Base-by-base conservation (phyloP, 768 basidiomycete species). In the Leccinum rimulosum region DNA sequence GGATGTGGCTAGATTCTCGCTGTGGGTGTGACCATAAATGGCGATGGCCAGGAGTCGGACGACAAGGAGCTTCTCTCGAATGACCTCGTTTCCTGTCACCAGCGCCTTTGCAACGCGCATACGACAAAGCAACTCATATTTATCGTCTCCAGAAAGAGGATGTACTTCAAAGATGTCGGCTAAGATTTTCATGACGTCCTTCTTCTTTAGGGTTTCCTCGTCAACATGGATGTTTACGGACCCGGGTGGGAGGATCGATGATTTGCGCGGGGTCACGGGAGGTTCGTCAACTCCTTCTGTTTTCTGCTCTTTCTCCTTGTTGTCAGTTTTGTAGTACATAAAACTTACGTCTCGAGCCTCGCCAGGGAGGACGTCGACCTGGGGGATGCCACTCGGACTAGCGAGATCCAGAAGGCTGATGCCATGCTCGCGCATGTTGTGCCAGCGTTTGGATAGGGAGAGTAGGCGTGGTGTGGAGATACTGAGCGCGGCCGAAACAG, bases 31-130 rank as follows among this genome's bases (percentile, higher is more conserved):
- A 31, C 91, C 91, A 68, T 93, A 98, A 50, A 95, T 91, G 25
- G 94, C 91, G 58, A 96, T 88, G 10, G 96, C 87, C 47, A 97
- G 78, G 25, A 98, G 82, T 58, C 95, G 85, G 48, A 91, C 81
- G 60, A 85, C 77, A 48, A 95, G 82, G 45, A 98, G 82, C 70
- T 93, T 90, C 73, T 89, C 85, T 36, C 95, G 84, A 22, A 87
- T 85, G 27, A 70, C 79, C 58, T 84, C 81, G 57, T 80, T 79
- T 15, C 79, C 84, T 25, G 77, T 79, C 11, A 81, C 78, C 45
- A 96, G 76, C 9, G 86, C 85, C 61, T 84, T 80, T n/a, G 90
- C 88, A 36, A 88, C 78, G 56, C 95, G 86, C 60, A 96, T 89
- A 54, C 89, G 88, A 73, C 90, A 93, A 61, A 96, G 78, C 7